Evolutionary conservation across 2,329 filamentous ascomycete species (phyloP).

Genomic region (Alternaria sp.): DNA sequence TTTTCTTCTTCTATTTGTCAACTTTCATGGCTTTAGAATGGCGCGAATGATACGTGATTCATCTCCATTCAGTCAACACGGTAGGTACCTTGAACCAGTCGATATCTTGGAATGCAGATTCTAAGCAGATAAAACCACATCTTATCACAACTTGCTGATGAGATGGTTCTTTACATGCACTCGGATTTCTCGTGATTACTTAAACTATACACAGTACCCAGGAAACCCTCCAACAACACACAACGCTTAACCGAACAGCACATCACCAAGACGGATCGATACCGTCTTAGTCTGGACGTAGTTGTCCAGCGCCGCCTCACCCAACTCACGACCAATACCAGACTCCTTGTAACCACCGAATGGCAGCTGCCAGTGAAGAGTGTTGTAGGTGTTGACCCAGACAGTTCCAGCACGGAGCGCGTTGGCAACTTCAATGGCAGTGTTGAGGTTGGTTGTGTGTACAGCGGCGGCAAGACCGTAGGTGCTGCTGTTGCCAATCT

Average conservation of each 20-base stretch:
- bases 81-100: neutral
- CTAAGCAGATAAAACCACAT: neutral
- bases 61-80: neutral
- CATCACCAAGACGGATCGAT: conserved; percentile 59
- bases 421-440: conserved; percentile 77
- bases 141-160: neutral
- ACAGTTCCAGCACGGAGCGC: conserved; percentile 73
- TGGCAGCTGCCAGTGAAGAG: conserved; percentile 71
- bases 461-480: conserved; percentile 81
- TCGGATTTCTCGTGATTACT: conserved; percentile 11
- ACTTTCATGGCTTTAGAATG: neutral
- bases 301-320: conserved; percentile 60
- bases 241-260: conserved; percentile 57
- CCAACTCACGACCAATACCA: conserved; percentile 60
- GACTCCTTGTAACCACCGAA: conserved; percentile 62
- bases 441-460: conserved; percentile 81
- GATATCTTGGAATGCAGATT: too few species aligned
- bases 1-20: too few species aligned
- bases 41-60: neutral
- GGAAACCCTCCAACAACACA: neutral
- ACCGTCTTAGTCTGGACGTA: conserved; percentile 57
- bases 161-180: conserved; percentile 22
- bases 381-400: conserved; percentile 76
- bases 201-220: conserved; percentile 26
- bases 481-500: conserved; percentile 74